Evolutionary conservation across 305 asterid genomes (phyloP).

Genomic region (Solanum aculeatissimum): DNA sequence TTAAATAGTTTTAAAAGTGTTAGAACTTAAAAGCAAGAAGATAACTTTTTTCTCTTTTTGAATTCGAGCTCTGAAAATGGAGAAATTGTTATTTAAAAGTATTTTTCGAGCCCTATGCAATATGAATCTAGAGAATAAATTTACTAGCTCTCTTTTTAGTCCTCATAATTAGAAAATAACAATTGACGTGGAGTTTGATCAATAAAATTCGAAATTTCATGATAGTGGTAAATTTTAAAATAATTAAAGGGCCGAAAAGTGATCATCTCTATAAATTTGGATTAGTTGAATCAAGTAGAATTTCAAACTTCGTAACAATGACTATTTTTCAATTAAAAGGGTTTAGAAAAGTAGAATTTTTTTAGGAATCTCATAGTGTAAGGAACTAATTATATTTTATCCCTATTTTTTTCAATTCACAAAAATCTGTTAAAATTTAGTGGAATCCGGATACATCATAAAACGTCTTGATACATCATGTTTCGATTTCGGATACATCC

Average conservation of each 20-base stretch:
- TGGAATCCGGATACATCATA: too few relatives aligned
- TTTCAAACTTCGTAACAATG: neutral
- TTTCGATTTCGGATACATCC: too few relatives aligned
- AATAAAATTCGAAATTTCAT: neutral
- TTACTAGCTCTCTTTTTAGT: neutral
- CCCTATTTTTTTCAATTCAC: too few relatives aligned
- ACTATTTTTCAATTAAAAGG: neutral
- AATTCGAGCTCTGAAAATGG: neutral
- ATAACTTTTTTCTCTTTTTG: neutral
- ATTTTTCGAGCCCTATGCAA: neutral
- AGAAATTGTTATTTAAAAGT: neutral
- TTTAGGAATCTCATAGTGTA: too few relatives aligned
- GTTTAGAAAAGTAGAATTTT: neutral
- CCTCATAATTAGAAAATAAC: too few relatives aligned
- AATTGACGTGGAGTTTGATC: neutral
- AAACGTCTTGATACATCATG: too few relatives aligned
- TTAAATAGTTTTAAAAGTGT: neutral
- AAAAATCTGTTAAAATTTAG: too few relatives aligned
- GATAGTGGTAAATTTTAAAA: neutral
- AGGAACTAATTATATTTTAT: too few relatives aligned
- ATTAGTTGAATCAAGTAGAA: neutral
- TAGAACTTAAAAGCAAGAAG: neutral
- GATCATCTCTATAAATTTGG: too few relatives aligned
- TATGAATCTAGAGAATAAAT: neutral
- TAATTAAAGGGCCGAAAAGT: too few relatives aligned